Evolutionary conservation across 2,329 filamentous ascomycete genomes (phyloP).

Genomic region (Alternaria novae-zelandiae): DNA sequence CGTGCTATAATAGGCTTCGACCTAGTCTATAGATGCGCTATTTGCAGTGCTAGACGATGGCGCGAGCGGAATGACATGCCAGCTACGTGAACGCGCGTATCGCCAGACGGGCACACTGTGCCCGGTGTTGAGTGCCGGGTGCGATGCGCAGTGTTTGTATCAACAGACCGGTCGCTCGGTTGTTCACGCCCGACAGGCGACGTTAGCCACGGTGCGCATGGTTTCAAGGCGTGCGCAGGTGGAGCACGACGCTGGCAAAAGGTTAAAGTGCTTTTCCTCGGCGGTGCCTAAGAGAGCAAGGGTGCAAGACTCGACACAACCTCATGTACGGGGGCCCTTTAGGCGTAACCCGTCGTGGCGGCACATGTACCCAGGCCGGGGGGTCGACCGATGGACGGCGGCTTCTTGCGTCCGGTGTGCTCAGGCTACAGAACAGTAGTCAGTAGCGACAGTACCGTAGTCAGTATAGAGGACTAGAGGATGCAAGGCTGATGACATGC

Average conservation of each 20-base stretch:
- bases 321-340: conserved; percentile 14
- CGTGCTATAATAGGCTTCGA: neutral
- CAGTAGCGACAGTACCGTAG: too few species aligned
- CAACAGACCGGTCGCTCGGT: conserved; percentile 25
- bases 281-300: conserved; percentile 31
- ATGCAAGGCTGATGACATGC: conserved; percentile 32
- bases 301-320: conserved; percentile 16
- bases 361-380: conserved; percentile 35
- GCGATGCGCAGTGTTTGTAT: conserved; percentile 21
- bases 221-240: conserved; percentile 40
- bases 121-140: conserved; percentile 14
- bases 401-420: conserved; percentile 21
- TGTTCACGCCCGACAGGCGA: conserved; percentile 14
- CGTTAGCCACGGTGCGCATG: conserved; percentile 31
- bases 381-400: conserved; percentile 22
- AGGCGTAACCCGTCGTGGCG: conserved; percentile 33
- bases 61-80: conserved; percentile 11
- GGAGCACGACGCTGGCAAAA: conserved; percentile 24
- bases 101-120: conserved; percentile 15
- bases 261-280: conserved; percentile 32
- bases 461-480: neutral
- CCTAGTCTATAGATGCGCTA: conserved; percentile 9
- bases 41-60: conserved; percentile 7
- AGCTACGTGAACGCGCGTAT: conserved; percentile 28
- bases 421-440: too few species aligned